A percentile compares a stretch with the other conserved stretches of the same genome.
Evolutionary conservation across 768 basidiomycete species (phyloP).

Genomic region (Psilocybe subaeruginosa): DNA sequence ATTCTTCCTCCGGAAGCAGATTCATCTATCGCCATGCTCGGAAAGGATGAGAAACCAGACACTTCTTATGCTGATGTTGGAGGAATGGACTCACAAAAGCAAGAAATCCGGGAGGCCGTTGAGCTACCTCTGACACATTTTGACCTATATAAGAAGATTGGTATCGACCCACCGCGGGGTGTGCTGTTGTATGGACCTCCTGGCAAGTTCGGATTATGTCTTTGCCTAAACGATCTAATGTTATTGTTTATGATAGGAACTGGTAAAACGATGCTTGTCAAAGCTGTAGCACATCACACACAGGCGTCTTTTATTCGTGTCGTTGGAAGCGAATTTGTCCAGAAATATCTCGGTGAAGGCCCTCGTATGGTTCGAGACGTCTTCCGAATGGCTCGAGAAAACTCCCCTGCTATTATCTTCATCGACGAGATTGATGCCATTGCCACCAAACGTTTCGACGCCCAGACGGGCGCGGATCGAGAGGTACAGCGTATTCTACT

Average conservation of each 20-base stretch:
- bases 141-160: conserved; percentile 98
- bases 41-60: conserved; percentile 93
- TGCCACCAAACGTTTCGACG: conserved; percentile 99
- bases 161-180: conserved; percentile 97
- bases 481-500: conserved; percentile 98
- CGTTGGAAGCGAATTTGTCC: conserved; percentile 97
- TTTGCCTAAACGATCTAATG: neutral
- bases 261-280: conserved; percentile 98
- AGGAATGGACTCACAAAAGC: conserved; percentile 97
- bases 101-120: conserved; percentile 98
- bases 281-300: conserved; percentile 98
- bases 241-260: conserved; percentile 60
- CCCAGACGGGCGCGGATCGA: conserved; percentile 97
- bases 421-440: conserved; percentile 99
- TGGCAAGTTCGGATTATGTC: conserved; percentile 49
- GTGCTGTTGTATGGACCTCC: conserved; percentile 97
- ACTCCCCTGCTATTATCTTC: conserved; percentile 97
- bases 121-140: conserved; percentile 97
- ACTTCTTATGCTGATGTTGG: conserved; percentile 94
- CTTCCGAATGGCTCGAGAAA: conserved; percentile 96
- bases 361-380: conserved; percentile 99
- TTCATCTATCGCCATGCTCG: conserved; percentile 94
- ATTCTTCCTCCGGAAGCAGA: conserved; percentile 99
- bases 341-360: conserved; percentile 99
- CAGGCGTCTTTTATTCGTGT: conserved; percentile 98